phyloP scores from a whole-genome alignment of 345 rosid species.

The Mangifera indica region DNA sequence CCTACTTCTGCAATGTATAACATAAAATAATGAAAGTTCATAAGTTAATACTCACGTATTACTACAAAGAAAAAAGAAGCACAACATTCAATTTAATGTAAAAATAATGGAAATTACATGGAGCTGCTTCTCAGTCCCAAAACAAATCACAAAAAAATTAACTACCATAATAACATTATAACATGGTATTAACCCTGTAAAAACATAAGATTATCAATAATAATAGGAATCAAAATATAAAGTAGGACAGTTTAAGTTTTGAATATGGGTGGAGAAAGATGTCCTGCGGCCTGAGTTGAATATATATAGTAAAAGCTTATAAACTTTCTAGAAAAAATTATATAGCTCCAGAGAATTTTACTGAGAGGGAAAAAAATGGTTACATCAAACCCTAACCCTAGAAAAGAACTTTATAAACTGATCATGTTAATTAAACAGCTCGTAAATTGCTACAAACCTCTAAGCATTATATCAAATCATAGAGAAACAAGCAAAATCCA shows the following conservation, averaged over 20 bases:
- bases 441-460: not conserved
- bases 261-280: not conserved
- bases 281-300: not conserved
- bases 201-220: no score
- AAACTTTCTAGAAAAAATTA: not conserved
- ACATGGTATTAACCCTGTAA: not conserved
- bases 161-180: no score
- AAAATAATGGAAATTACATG: no score
- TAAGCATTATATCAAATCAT: slow-evolving; percentile 8
- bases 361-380: not conserved
- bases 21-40: no score
- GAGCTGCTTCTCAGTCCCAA: no score
- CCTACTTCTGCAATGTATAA: no score
- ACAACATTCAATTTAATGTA: no score
- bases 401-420: not conserved
- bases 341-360: not conserved
- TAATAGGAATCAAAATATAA: not conserved
- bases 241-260: not conserved
- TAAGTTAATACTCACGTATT: no score
- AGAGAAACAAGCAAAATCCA: not conserved
- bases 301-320: not conserved
- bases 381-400: slow-evolving; percentile 39
- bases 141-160: no score
- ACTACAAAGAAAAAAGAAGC: no score
- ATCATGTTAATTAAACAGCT: not conserved